phyloP scores from a whole-genome alignment of 2,329 filamentous ascomycete genomes.

The Rhytidhysteron rufulum region DNA sequence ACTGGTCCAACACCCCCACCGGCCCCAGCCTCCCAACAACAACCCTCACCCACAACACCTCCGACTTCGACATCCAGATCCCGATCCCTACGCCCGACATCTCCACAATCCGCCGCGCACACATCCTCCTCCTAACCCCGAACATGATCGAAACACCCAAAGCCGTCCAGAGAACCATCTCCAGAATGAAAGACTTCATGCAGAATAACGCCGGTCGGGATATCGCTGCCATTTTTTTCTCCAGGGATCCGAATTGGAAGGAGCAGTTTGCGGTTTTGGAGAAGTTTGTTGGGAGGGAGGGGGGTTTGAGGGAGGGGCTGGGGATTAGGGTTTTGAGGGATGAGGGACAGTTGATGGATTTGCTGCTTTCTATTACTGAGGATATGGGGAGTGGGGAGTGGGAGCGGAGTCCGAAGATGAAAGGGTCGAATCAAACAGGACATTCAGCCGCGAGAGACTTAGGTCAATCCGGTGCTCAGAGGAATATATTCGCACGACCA shows the following conservation, averaged over 20 bases:
- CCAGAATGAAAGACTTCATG: neutral
- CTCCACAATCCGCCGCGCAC: neutral
- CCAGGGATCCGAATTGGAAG: too few species aligned
- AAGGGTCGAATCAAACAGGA: too few species aligned
- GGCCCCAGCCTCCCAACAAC: neutral
- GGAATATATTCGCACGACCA: neutral
- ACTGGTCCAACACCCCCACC: neutral
- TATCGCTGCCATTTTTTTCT: neutral
- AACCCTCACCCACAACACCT: neutral
- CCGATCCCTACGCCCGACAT: neutral
- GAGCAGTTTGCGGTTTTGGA: too few species aligned
- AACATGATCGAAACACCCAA: neutral
- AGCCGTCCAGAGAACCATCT: constrained; percentile 1
- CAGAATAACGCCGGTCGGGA: neutral
- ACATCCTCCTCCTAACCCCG: constrained; percentile 5
- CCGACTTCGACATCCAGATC: neutral
- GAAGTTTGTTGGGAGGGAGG: too few species aligned
- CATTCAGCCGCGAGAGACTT: too few species aligned
- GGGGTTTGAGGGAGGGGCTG: too few species aligned
- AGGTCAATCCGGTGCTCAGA: neutral
- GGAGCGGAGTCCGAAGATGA: too few species aligned
- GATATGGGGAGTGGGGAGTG: too few species aligned
- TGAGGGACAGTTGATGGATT: too few species aligned
- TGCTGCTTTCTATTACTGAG: too few species aligned
- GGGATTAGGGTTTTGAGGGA: too few species aligned